phyloP scores from a whole-genome alignment of 2,329 filamentous ascomycete genomes.

The Cordyceps militaris region DNA sequence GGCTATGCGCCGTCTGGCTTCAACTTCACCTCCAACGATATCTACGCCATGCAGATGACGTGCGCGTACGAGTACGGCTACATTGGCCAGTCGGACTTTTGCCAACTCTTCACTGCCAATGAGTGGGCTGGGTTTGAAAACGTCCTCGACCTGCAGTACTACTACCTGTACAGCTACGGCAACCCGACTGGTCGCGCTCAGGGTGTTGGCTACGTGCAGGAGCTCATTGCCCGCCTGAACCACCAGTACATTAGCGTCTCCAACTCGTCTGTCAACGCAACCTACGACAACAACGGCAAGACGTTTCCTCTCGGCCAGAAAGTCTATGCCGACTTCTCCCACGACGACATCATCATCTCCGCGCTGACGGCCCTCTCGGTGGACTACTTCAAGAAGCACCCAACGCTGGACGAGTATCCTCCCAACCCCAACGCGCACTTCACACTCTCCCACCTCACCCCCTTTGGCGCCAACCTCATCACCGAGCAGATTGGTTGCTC shows the following conservation, averaged over 20 bases:
- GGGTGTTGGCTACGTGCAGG: slow-evolving; percentile 72
- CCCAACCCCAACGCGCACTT: slow-evolving; percentile 39
- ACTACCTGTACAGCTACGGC: slow-evolving; percentile 71
- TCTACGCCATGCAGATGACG: slow-evolving; percentile 44
- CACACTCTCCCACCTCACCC: slow-evolving; percentile 42
- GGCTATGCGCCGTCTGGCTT: slow-evolving; percentile 40
- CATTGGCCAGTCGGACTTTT: slow-evolving; percentile 53
- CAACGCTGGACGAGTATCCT: slow-evolving; percentile 34
- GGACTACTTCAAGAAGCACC: slow-evolving; percentile 45
- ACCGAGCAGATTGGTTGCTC: slow-evolving; percentile 50
- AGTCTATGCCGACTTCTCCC: slow-evolving; percentile 75
- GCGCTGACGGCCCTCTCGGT: slow-evolving; percentile 38
- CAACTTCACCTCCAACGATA: slow-evolving; percentile 40
- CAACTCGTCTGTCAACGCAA: slow-evolving; percentile 56
- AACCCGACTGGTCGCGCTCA: slow-evolving; percentile 69
- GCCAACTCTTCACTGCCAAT: slow-evolving; percentile 55
- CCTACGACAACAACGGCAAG: slow-evolving; percentile 52
- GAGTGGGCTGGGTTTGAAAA: slow-evolving; percentile 64
- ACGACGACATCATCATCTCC: slow-evolving; percentile 70
- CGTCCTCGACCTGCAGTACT: slow-evolving; percentile 51
- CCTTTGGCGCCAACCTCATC: slow-evolving; percentile 47
- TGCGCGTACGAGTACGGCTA: slow-evolving; percentile 48
- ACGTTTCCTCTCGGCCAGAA: slow-evolving; percentile 60
- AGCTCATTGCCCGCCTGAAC: slow-evolving; percentile 69
- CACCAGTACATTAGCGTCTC: slow-evolving; percentile 57